Evolutionary conservation across 768 basidiomycete genomes (phyloP).

Genomic region (Rhodotorula graminis): DNA sequence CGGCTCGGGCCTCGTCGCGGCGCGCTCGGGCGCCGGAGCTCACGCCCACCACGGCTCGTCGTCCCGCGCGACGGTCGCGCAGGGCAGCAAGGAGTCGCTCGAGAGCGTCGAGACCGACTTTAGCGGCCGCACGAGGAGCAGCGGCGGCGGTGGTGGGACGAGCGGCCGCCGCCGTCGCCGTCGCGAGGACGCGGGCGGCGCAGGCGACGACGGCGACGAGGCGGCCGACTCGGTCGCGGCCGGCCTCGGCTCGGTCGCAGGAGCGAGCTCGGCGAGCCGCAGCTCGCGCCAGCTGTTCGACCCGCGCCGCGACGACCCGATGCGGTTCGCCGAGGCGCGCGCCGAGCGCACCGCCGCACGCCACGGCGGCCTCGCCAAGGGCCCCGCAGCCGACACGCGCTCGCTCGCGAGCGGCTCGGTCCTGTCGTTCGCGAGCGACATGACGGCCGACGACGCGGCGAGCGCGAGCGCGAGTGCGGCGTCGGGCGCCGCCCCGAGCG

Average conservation of each 20-base stretch:
- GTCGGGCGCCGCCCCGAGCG: background rate
- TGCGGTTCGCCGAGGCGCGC: conserved; percentile 62
- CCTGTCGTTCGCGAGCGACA: conserved; percentile 60
- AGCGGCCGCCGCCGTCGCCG: too few species aligned
- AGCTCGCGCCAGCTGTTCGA: conserved; percentile 62
- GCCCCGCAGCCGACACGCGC: conserved; percentile 52
- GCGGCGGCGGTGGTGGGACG: background rate
- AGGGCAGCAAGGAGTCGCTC: conserved; percentile 22
- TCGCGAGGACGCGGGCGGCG: background rate
- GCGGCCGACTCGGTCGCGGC: background rate
- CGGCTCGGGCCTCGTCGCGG: background rate
- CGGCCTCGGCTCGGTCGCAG: background rate
- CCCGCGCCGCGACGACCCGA: conserved; percentile 82
- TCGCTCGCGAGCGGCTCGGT: conserved; percentile 56
- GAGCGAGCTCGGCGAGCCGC: background rate
- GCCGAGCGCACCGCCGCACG: background rate
- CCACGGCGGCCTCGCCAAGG: background rate
- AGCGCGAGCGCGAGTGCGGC: conserved; percentile 11
- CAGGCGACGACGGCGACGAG: background rate
- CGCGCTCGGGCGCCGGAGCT: too few species aligned
- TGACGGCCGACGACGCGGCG: conserved; percentile 41
- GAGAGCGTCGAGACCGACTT: conserved; percentile 33
- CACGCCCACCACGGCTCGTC: too few species aligned
- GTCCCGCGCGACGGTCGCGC: background rate
- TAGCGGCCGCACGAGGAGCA: conserved; percentile 18